These are phyloP conservation scores for Mayamaea pseudoterrestris DNA, from an alignment of 108 stramenopile genomes.

Conservation along the genomic window DNA sequence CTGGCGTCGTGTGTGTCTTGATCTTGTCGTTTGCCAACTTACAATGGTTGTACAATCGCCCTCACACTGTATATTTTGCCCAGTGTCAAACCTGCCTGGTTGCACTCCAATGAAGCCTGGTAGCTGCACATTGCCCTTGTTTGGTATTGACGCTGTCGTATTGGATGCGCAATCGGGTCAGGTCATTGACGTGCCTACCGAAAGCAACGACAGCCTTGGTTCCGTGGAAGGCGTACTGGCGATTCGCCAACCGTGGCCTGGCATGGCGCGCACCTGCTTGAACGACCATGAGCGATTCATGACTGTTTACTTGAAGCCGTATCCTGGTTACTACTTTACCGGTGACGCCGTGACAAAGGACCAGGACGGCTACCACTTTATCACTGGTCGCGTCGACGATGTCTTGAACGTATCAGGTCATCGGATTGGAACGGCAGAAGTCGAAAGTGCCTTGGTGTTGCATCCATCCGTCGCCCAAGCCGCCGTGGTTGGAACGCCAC, in stretches of 20 bases:
- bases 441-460: conserved; percentile 87
- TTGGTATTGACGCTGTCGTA: conserved; percentile 88
- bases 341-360: conserved; percentile 90
- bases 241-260: conserved; percentile 91
- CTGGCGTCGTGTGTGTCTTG: too few relatives aligned
- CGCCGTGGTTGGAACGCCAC: conserved; percentile 84
- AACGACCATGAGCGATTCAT: conserved; percentile 93
- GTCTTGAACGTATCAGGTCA: conserved; percentile 95
- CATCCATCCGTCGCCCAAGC: conserved; percentile 85
- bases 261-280: conserved; percentile 90
- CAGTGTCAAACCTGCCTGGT: conserved; percentile 88
- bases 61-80: too few relatives aligned
- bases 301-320: conserved; percentile 84
- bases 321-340: conserved; percentile 95
- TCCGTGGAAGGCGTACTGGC: conserved; percentile 83
- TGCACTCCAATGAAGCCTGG: conserved; percentile 94
- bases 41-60: too few relatives aligned
- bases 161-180: conserved; percentile 75
- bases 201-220: too few relatives aligned
- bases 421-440: conserved; percentile 90
- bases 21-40: too few relatives aligned
- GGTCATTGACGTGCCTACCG: conserved; percentile 17
- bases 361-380: conserved; percentile 91
- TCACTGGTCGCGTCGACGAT: conserved; percentile 96
- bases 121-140: conserved; percentile 85